Evolutionary conservation across 768 basidiomycete species (phyloP).

Genomic region (Kwoniella sp.): DNA sequence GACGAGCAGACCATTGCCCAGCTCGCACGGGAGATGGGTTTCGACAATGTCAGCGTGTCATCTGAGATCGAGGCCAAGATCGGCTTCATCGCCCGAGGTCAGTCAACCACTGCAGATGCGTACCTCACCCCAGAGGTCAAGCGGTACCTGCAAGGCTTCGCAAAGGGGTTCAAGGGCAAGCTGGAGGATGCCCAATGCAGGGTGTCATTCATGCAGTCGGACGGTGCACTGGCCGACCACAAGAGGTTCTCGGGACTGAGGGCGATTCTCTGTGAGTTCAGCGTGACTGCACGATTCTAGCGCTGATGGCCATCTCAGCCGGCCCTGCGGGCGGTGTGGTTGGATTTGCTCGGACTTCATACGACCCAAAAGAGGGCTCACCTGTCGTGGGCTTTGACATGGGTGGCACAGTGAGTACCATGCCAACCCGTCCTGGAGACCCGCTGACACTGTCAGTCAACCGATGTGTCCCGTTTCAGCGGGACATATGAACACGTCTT

Average conservation of each 20-base stretch:
- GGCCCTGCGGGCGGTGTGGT: constrained; percentile 91
- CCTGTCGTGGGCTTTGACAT: constrained; percentile 76
- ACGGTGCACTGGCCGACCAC: constrained; percentile 54
- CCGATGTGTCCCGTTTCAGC: constrained; percentile 79
- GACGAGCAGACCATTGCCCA: constrained; percentile 72
- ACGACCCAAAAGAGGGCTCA: constrained; percentile 70
- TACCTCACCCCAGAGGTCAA: constrained; percentile 43
- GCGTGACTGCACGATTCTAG: neutral
- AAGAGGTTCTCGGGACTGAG: constrained; percentile 86
- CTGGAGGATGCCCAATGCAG: constrained; percentile 18
- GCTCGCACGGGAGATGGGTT: constrained; percentile 74
- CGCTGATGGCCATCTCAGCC: constrained; percentile 59
- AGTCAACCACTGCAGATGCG: constrained; percentile 37
- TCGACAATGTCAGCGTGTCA: constrained; percentile 52
- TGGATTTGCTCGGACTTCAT: constrained; percentile 79
- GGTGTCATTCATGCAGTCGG: constrained; percentile 77
- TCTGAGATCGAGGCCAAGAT: constrained; percentile 24
- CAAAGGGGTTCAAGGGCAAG: constrained; percentile 25
- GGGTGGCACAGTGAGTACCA: constrained; percentile 59
- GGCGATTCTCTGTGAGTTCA: constrained; percentile 53
- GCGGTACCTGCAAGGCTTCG: constrained; percentile 38
- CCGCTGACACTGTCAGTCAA: constrained; percentile 6
- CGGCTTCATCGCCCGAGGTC: constrained; percentile 37
- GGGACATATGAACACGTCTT: constrained; percentile 81
- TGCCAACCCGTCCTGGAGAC: neutral